Evolutionary conservation across 2,329 filamentous ascomycete species (phyloP).

Genomic region (Fusarium vanettenii): DNA sequence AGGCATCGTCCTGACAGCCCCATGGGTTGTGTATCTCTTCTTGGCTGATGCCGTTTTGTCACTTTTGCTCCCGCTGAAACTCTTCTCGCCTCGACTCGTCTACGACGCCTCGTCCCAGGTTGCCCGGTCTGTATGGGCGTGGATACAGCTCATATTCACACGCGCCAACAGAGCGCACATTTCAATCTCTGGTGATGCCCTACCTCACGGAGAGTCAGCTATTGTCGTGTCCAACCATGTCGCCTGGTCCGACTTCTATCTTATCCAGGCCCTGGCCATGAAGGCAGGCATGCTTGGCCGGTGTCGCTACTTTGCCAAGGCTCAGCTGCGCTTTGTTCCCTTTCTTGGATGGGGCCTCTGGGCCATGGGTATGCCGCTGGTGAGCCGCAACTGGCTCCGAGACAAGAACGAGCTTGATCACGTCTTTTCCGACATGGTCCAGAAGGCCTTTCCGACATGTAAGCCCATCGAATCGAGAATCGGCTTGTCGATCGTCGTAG

Average conservation of each 20-base stretch:
- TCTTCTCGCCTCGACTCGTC: slow-evolving; percentile 59
- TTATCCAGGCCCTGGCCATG: slow-evolving; percentile 69
- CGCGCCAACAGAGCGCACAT: slow-evolving; percentile 64
- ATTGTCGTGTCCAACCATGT: slow-evolving; percentile 72
- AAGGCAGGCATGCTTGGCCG: slow-evolving; percentile 68
- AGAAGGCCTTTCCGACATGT: slow-evolving; percentile 68
- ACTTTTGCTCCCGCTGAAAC: slow-evolving; percentile 59
- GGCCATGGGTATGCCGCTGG: slow-evolving; percentile 74
- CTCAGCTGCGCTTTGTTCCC: slow-evolving; percentile 67
- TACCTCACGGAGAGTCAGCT: slow-evolving; percentile 67
- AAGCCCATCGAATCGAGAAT: slow-evolving; percentile 40
- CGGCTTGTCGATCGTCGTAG: background rate
- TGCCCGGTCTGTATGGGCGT: slow-evolving; percentile 66
- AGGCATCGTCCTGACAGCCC: slow-evolving; percentile 56
- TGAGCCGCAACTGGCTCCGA: slow-evolving; percentile 68
- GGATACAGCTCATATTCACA: slow-evolving; percentile 69
- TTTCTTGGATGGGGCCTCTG: slow-evolving; percentile 73
- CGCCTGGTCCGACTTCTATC: slow-evolving; percentile 72
- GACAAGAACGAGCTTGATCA: slow-evolving; percentile 67
- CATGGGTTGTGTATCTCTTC: slow-evolving; percentile 66
- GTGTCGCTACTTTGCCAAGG: slow-evolving; percentile 72
- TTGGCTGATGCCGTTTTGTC: slow-evolving; percentile 64
- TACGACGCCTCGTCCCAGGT: slow-evolving; percentile 67
- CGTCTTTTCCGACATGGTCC: slow-evolving; percentile 66
- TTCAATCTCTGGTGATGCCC: slow-evolving; percentile 61